Base-by-base conservation (phyloP, 2,329 filamentous ascomycete genomes). In the Colletotrichum cereale region DNA sequence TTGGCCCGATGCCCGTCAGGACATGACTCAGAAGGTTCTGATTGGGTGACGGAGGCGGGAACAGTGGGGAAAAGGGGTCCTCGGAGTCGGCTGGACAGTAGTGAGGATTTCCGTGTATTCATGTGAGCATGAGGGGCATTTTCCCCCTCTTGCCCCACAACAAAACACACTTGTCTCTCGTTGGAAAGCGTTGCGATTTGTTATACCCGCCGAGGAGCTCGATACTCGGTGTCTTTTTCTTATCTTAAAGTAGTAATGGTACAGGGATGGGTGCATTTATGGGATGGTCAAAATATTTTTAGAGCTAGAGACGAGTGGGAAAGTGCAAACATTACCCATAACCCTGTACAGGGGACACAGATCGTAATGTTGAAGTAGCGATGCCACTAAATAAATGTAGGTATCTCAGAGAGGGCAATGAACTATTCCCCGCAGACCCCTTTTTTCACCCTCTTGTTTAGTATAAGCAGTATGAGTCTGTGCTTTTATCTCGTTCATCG, bases 31-130 rank as follows among this genome's bases (percentile, higher is more conserved):
- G 73, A 72, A 16, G 52, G 44, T 18, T 73, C 71, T 16, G 73
- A 65, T 58, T 74, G 73, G 73, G 62, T 68, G 60, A 74, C 73
- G 12, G 73, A 74, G 40, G 57, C 61, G 31, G 71, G 67, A 21
- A 66, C 71, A 24, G 42, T 61, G 62, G 66, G 62, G 60, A 64
- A 64, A 31, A 62, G 42, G 53, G 63, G 56, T 38, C 62, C 62
- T 62, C 57, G 40, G 26, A 67, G 66, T 50, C 62, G 66, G 61
- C 36, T 62, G 47, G 55, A 29, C 58, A 67, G 71, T 47, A 67
- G 55, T 42, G 70, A 72, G 40, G 72, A 73, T 61, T 73, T 65
- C 52, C 64, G 68, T 42, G 72, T 73, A 58, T 73, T 67, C 69
- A 73, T 73, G 61, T 73, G 57, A 69, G 56, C 26, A 8, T 72